phyloP scores from a whole-genome alignment of 306 rosid genomes.

The Prunus mongolica region DNA sequence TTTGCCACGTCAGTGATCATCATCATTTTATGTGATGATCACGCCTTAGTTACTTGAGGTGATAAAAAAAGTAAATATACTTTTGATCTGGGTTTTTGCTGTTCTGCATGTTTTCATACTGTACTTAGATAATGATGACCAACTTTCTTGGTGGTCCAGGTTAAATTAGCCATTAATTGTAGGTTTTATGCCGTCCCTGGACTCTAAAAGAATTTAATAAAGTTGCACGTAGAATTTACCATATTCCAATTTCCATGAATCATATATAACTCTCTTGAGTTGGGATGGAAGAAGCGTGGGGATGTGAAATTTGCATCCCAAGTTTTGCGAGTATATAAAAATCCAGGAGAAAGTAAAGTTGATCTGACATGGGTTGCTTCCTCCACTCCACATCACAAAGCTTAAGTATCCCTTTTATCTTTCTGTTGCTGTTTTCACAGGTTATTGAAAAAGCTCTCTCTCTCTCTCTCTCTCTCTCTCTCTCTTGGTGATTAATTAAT shows the following conservation, averaged over 20 bases:
- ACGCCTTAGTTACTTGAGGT: neutral
- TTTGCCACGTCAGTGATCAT: neutral
- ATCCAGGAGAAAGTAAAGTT: no score
- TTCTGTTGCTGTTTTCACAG: slow-evolving; percentile 15
- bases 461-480: neutral
- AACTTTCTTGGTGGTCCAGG: neutral
- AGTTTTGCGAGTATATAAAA: no score
- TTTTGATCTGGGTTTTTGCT: neutral
- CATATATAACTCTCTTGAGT: no score
- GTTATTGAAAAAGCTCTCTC: neutral
- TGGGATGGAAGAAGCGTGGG: no score
- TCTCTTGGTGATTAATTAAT: neutral
- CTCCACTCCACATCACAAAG: slow-evolving; percentile 17
- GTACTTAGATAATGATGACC: neutral
- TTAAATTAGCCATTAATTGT: neutral
- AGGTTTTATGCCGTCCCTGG: neutral
- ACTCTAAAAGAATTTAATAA: neutral
- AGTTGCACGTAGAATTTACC: no score
- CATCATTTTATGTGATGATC: neutral
- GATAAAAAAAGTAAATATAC: neutral
- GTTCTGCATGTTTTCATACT: neutral
- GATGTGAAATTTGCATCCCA: no score
- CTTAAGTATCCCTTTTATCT: slow-evolving; percentile 4
- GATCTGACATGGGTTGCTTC: no score
- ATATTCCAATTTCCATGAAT: no score